Base-by-base conservation (phyloP, 1,284 basidiomycete genomes). In the Ustilago sp. region DNA sequence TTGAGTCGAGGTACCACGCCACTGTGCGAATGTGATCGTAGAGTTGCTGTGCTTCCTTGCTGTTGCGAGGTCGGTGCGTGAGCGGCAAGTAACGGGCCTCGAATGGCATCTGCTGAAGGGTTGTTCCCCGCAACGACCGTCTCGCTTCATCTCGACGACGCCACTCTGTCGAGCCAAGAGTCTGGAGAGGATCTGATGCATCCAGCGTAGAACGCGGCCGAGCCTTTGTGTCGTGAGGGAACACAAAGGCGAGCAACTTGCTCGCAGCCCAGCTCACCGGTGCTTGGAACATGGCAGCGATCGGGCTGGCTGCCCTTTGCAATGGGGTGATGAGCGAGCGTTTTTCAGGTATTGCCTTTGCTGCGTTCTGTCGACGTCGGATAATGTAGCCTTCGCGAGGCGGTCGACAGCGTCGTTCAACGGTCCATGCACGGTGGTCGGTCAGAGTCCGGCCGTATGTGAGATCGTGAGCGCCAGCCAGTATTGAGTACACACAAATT, bases 21-120 rank as follows among this genome's bases (percentile, higher is more conserved):
- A 80, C 62, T 4, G 79, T 81, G 23, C 79, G 74, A 43, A 81
- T 78, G 43, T 84, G 83, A 47, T 86, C 85, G 66, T 86, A 86
- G 35, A 86, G 69, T 48, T 71, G 74, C 65, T 86, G 85, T n/a
- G 85, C 85, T 48, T 86, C 77, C 32, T 12, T 35, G 47, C 63
- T 57, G 60, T 59, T 61, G 53, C 48, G 59, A 13, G 72, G 67
- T 6, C 45, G 59, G 48, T 58, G 52, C 9, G 57, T n/a, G 4
- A 55, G 60, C 15, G 67, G 68, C 54, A 31, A 58, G 58, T 70
- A 70, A 35, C 54, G 48, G 28, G 68, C 36, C 36, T 64, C 45
- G 28, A 70, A 70, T 2, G 59, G 28, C 17, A 23, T 13, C 5
- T 51, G 51, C 6, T 47, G 41, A n/a, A 52, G 32, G 12, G n/a